Evolutionary conservation across 768 basidiomycete genomes (phyloP), one percentile per base, ranked within the genome.

Genomic region (Leccinum broughii): DNA sequence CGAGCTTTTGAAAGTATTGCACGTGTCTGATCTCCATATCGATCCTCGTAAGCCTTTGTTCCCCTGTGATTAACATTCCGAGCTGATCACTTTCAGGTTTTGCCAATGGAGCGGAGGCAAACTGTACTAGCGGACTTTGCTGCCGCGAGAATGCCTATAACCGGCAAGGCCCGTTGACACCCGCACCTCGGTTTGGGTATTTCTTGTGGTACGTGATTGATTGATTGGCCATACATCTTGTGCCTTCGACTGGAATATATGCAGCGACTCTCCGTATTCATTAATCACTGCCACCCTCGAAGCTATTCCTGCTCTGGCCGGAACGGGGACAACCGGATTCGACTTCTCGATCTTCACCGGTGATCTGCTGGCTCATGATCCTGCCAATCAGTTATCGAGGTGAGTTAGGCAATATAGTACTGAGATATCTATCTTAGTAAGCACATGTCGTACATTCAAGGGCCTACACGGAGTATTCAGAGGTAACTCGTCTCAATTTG

Each of bases 1-100:
- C 13, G 72, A 88, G 66, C 78, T 84, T 39, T 75, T 90, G 48
- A 90, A 89, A 69, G 85, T 91, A 0, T 72, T 92, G 59, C 90
- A 92, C 68, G 58, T 92, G n/a, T 89, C 88, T 1, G 90, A 92
- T 67, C 78, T 89, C 58, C 90, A 91, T 70, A 73, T 92, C 54
- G 90, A 92, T 70, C 86, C 89, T 41, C 81, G 89, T 87, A 64
- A 53, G 81, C 66, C 20, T 26, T 22, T 24, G 13, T 20, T 28
- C 9, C 20, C 35, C 32, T 55, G 39, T 49, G 26, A 22, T 51
- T 52, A 30, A 20, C 49, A 30, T 48, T 14, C 62, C 11, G 11
- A n/a, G 6, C 51, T 58, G 11, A 62, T 57, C 52, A 3, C 20
- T 50, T 20, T 52, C 62, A 89, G 88, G 89, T 24, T 90, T 83